Percentiles rank a stretch among this genome's conserved stretches.
These are phyloP conservation scores for Xylaria sp. DNA, from an alignment of 2,329 filamentous ascomycete species.

Conservation along the genomic window DNA sequence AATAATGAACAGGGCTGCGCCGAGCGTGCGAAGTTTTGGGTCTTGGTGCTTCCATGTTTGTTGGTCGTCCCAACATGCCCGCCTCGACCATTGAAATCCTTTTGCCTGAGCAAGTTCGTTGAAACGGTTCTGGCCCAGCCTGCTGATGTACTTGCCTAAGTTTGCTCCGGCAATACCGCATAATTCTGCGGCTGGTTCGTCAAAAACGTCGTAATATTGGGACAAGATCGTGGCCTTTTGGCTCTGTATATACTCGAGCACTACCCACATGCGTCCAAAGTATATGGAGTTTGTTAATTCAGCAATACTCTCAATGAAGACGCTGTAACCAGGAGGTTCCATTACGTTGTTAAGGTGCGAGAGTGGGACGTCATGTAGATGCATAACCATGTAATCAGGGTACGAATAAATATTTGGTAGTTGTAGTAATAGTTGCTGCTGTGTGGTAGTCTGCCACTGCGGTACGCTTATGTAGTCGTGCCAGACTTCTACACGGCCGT, in stretches of 20 bases:
- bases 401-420: conserved; percentile 19
- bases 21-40: conserved; percentile 9
- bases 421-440: conserved; percentile 18
- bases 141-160: conserved; percentile 14
- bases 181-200: conserved; percentile 1
- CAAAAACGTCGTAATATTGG: conserved; percentile 17
- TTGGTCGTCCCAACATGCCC: conserved; percentile 22
- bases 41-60: conserved; percentile 19
- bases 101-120: conserved; percentile 18
- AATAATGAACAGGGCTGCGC: conserved; percentile 20
- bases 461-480: conserved; percentile 23
- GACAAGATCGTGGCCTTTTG: conserved; percentile 4
- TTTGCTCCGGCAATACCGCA: conserved; percentile 5
- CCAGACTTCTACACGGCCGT: conserved; percentile 17
- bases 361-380: conserved; percentile 15
- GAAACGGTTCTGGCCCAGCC: conserved; percentile 16
- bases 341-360: conserved; percentile 10
- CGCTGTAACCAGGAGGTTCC: conserved; percentile 1
- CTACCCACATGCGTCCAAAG: conserved; percentile 23
- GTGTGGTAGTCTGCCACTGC: conserved; percentile 14
- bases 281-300: conserved; percentile 18
- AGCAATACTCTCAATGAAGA: conserved; percentile 16
- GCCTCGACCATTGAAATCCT: conserved; percentile 18
- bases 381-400: conserved; percentile 19
- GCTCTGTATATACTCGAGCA: conserved; percentile 22